Evolutionary conservation across 768 basidiomycete genomes (phyloP).

Genomic region (Tremella fuciformis): DNA sequence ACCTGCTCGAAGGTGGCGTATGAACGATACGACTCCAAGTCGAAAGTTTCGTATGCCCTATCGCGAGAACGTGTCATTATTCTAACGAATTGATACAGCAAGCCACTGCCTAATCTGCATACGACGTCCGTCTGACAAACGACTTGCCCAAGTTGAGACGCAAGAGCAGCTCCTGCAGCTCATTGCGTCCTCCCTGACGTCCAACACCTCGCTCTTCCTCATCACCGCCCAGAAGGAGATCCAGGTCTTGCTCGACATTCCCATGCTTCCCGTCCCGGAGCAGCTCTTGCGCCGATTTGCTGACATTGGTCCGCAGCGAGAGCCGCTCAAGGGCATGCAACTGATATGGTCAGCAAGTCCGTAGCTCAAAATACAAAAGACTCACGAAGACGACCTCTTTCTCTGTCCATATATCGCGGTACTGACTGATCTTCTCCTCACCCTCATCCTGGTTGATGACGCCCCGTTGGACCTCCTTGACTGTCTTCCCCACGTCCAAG

Average conservation of each 20-base stretch:
- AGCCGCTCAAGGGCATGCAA: slow-evolving; percentile 35
- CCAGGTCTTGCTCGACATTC: slow-evolving; percentile 21
- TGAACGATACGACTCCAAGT: too few relatives aligned
- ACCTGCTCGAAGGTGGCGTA: too few relatives aligned
- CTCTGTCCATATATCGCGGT: slow-evolving; percentile 34
- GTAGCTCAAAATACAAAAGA: neutral
- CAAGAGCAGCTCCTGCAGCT: slow-evolving; percentile 29
- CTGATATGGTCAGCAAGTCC: slow-evolving; percentile 4
- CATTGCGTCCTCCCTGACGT: slow-evolving; percentile 8
- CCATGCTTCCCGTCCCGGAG: slow-evolving; percentile 5
- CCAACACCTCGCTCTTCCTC: neutral
- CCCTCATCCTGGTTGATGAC: slow-evolving; percentile 17
- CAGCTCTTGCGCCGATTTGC: slow-evolving; percentile 4
- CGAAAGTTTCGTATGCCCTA: too few relatives aligned
- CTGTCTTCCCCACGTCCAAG: slow-evolving; percentile 38
- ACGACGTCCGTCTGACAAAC: neutral
- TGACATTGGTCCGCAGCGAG: slow-evolving; percentile 15
- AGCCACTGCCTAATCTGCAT: too few relatives aligned
- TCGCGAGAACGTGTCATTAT: too few relatives aligned
- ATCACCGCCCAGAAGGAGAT: slow-evolving; percentile 22
- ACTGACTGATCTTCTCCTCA: slow-evolving; percentile 13
- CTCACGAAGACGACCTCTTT: slow-evolving; percentile 40
- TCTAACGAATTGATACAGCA: too few relatives aligned
- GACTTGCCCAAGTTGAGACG: slow-evolving; percentile 18
- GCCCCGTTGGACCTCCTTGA: slow-evolving; percentile 32